Evolutionary conservation across 2,329 filamentous ascomycete species (phyloP).

Genomic region (Mollisia scopiformis): DNA sequence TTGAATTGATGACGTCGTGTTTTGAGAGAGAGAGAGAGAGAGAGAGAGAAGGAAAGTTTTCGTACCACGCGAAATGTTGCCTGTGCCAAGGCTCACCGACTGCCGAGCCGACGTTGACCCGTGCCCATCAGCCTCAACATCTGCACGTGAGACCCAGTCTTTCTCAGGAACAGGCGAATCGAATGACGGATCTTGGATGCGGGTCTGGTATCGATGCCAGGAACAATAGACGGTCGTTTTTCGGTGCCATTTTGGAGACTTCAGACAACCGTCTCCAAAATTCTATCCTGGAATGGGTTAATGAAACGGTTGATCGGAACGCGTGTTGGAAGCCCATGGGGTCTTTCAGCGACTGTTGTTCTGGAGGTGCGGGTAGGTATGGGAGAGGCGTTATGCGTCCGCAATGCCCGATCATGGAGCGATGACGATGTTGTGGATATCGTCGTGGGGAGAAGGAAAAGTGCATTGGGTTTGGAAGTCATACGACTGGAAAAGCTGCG

Average conservation of each 20-base stretch:
- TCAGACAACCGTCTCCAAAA: neutral
- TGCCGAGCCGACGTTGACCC: slow-evolving; percentile 6
- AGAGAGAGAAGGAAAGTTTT: no score
- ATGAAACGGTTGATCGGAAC: neutral
- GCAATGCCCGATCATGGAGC: neutral
- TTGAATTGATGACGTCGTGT: slow-evolving; percentile 16
- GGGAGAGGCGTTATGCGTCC: neutral
- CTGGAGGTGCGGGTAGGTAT: neutral
- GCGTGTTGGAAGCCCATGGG: neutral
- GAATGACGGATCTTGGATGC: neutral
- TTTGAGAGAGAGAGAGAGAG: no score
- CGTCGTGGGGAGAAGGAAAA: neutral
- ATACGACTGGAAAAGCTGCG: neutral
- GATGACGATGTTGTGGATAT: neutral
- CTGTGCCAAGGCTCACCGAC: neutral
- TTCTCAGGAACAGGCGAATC: neutral
- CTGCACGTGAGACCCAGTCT: neutral
- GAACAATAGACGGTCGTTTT: slow-evolving; percentile 5
- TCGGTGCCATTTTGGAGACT: slow-evolving; percentile 14
- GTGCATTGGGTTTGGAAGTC: neutral
- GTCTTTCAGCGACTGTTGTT: neutral
- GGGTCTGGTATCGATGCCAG: neutral
- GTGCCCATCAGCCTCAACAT: slow-evolving; percentile 5
- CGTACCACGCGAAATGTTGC: neutral
- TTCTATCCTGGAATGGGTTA: neutral